Conservation (phyloP, 2,329 filamentous ascomycete species). For the Triangularia verruculosa region DNA sequence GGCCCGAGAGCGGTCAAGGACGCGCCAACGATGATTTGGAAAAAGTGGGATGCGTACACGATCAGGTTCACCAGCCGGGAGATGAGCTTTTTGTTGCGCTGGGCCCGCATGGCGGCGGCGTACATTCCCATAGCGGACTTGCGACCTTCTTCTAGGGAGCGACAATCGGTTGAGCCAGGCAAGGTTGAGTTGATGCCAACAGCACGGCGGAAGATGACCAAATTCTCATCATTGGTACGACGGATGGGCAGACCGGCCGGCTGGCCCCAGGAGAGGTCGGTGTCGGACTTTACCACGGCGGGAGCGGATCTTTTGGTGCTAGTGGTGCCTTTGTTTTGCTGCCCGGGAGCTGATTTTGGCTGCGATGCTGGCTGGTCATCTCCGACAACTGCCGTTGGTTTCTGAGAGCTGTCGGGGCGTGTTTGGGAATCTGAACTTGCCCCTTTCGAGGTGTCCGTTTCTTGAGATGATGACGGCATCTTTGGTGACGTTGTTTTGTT, state of each 20-base stretch:
- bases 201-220: slow-evolving; percentile 43
- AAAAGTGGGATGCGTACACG: slow-evolving; percentile 43
- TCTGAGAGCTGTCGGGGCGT: background rate
- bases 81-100: slow-evolving; percentile 33
- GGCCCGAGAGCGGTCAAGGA: slow-evolving; percentile 47
- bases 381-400: too few relatives aligned
- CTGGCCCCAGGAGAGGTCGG: slow-evolving; percentile 35
- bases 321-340: background rate
- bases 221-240: slow-evolving; percentile 37
- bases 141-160: slow-evolving; percentile 36
- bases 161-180: slow-evolving; percentile 22
- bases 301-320: background rate
- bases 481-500: background rate
- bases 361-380: background rate
- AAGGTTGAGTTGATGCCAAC: slow-evolving; percentile 41
- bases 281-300: slow-evolving; percentile 29
- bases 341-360: background rate
- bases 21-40: slow-evolving; percentile 48
- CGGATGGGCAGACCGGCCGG: slow-evolving; percentile 38
- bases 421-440: background rate
- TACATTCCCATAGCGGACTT: slow-evolving; percentile 41
- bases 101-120: slow-evolving; percentile 35
- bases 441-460: background rate
- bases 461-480: background rate
- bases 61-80: slow-evolving; percentile 36